Base-by-base conservation (phyloP, 805 yeast genomes). In the Starmerella potacharoeniae region DNA sequence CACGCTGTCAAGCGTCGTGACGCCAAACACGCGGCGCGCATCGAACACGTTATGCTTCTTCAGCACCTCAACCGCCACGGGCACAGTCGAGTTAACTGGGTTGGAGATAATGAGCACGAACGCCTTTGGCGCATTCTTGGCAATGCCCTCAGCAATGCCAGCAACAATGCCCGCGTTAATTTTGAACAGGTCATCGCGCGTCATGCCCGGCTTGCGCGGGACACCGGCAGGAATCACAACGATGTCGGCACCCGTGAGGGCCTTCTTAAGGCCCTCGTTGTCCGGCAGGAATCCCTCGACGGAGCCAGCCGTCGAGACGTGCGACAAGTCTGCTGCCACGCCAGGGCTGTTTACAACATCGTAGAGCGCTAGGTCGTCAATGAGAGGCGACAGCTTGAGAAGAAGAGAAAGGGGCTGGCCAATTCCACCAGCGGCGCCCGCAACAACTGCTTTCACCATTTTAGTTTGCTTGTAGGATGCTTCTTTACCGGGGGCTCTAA, bases 151-250 rank as follows among this genome's bases (percentile, higher is more conserved):
- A 40, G 91, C 84, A 58, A 89, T 74, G 58, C 78, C 81, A 60
- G 79, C 78, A 58, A 89, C 83, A 68, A 89, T 89, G 37, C 83
- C 80, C 7, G 95, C 93, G 67, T 86, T 86, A 71, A 84, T 84
- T 71, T 79, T 79, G 78, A 86, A 86, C 68, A 86, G 77, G 65
- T 86, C 95, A 69, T 86, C 95, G 72, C 95, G 82, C 57, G 95
- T 84, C 95, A 86, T 86, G 55, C 95, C 95, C 43, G 95, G 95
- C 74, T 87, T 87, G 75, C 95, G 83, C 66, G 95, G 95, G 42
- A 86, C 83, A 59, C 95, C 95, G 37, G 95, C 95, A 48, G 95
- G 95, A 64, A 90, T 86, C 56, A 90, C 79, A 52, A 90, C 90
- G 58, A 90, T 82, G 65, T 89, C 95, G 52, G 96, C 80, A 50